Percentiles rank a stretch among this genome's conserved stretches.
Conservation (phyloP, 805 yeast species). For the Priceomyces melissophilus region DNA sequence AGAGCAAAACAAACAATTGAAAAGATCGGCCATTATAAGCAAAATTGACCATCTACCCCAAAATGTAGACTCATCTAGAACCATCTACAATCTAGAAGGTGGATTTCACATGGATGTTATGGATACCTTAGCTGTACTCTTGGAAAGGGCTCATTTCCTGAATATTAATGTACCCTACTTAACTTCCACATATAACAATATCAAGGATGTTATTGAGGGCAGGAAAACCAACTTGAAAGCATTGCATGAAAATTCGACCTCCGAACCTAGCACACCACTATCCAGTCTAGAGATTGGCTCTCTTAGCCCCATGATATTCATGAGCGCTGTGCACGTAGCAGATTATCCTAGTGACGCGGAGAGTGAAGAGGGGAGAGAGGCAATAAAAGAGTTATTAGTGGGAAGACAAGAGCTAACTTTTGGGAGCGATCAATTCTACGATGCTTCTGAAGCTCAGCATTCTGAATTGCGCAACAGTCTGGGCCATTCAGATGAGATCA, state of each 20-base stretch:
- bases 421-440: conserved; percentile 11
- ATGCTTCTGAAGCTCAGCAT: conserved; percentile 3
- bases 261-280: too few relatives aligned
- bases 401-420: conserved; percentile 16
- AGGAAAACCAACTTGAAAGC: too few relatives aligned
- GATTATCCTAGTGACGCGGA: conserved; percentile 5
- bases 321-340: conserved; percentile 6
- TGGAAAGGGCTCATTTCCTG: neutral
- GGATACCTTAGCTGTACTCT: neutral
- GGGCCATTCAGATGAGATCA: neutral
- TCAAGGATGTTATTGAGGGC: too few relatives aligned
- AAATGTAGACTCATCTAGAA: conserved; percentile 9
- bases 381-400: conserved; percentile 11
- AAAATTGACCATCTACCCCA: conserved; percentile 8
- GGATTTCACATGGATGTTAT: conserved; percentile 9
- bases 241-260: too few relatives aligned
- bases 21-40: conserved; percentile 1
- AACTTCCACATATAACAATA: neutral
- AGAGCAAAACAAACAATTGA: conserved; percentile 9
- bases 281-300: too few relatives aligned
- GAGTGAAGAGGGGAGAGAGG: conserved; percentile 9
- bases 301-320: conserved; percentile 4
- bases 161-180: neutral
- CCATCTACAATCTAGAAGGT: conserved; percentile 12
- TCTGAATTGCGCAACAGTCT: neutral